Evolutionary conservation across 371 early-diverging fungal species (phyloP).

Genomic region (Actinomucor elegans): DNA sequence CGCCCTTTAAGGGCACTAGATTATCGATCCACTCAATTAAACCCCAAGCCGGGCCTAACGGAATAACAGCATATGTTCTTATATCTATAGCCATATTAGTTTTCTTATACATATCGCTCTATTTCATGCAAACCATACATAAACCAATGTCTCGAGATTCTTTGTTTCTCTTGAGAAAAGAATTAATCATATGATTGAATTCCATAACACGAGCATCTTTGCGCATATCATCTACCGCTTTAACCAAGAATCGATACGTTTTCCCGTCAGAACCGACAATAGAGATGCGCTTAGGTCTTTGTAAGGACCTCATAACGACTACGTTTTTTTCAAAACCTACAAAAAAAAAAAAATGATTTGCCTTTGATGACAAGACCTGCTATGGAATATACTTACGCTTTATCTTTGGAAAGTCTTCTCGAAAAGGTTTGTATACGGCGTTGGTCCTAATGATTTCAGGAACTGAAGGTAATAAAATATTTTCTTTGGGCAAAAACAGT

Average conservation of each 20-base stretch:
- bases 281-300: slow-evolving; percentile 87
- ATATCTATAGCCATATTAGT: slow-evolving; percentile 56
- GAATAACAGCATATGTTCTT: slow-evolving; percentile 95
- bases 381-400: slow-evolving; percentile 31
- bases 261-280: slow-evolving; percentile 85
- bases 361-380: no score
- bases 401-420: slow-evolving; percentile 69
- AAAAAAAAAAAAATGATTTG: no score
- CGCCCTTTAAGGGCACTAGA: slow-evolving; percentile 43
- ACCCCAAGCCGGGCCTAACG: slow-evolving; percentile 92
- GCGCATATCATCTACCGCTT: slow-evolving; percentile 96
- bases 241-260: slow-evolving; percentile 88
- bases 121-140: slow-evolving; percentile 38
- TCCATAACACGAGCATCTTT: slow-evolving; percentile 98
- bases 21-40: slow-evolving; percentile 96
- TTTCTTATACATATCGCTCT: background rate
- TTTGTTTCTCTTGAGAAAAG: slow-evolving; percentile 73
- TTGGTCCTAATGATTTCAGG: slow-evolving; percentile 35
- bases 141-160: slow-evolving; percentile 71
- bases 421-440: slow-evolving; percentile 55
- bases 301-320: slow-evolving; percentile 87
- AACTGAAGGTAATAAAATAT: slow-evolving; percentile 57
- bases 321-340: slow-evolving; percentile 71
- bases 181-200: slow-evolving; percentile 90
- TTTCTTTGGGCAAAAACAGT: slow-evolving; percentile 57